Base-by-base conservation (phyloP, 495 filamentous ascomycete genomes). In the Wilcoxina mikolae region DNA sequence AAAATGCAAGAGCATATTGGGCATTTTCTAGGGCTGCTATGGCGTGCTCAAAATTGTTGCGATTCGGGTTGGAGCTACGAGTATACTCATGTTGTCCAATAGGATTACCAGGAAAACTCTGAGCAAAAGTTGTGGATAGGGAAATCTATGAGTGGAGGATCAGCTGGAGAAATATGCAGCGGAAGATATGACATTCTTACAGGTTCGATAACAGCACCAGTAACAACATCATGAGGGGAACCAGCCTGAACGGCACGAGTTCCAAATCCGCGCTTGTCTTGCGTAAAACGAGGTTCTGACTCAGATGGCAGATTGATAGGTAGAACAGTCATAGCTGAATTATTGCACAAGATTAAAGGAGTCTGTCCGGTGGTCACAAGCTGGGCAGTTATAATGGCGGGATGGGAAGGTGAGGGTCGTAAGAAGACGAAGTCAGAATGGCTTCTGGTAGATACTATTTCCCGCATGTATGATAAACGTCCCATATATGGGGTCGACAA, bases 201-300 rank as follows among this genome's bases (percentile, higher is more conserved):
- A 48, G 91, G 72, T 67, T 87, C 84, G 68, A 98, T 98, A 56
- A 98, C 91, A 58, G 91, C 91, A 54, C 91, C 91, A 24, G 90
- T 98, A 9, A 73, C 72, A 35, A 87, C 84, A 72, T 98, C 91
- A 68, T 93, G 85, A 59, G 83, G 85, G 41, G 87, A 71, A 42
- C 91, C 91, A 51, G 90, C 86, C 70, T 98, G 91, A 11, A 98
- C 91, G 42, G 91, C 91, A 24, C 91, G 74, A 27, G 91, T 98
- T 20, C 85, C 91, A 69, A 98, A 98, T 3, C 62, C 61, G 53
- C 62, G 57, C 9, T 35, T 35, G 43, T 65, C 62, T 51, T 56
- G 64, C 31, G 51, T 35, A 29, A 65, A 65, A 47, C 62, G 61
- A 10, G 46, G 46, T 23, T 49, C 46, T 15, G 25, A 18, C 46